A percentile compares a stretch with the other conserved stretches of the same genome.
These are phyloP conservation scores for Ceraceosorus guamensis DNA, from an alignment of 1,284 basidiomycete species.

Conservation along the genomic window DNA sequence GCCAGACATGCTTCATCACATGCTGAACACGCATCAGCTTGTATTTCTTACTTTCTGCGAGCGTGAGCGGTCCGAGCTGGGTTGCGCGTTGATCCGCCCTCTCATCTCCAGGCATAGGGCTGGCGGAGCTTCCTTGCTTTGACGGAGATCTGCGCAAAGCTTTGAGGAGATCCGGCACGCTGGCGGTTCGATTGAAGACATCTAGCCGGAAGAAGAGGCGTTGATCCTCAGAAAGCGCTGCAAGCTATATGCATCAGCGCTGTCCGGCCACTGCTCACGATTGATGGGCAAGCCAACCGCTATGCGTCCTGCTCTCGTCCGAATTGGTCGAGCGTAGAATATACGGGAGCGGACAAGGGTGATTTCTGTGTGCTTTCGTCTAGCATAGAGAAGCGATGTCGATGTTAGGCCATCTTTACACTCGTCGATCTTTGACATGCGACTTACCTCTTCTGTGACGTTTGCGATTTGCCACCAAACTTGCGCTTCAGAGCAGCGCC, in stretches of 20 bases:
- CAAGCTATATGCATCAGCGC: not conserved
- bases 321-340: constrained; percentile 63
- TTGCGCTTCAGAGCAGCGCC: too few relatives aligned
- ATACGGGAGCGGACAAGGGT: constrained; percentile 57
- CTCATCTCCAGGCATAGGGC: not conserved
- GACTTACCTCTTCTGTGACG: constrained; percentile 12
- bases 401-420: constrained; percentile 7
- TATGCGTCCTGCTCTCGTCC: constrained; percentile 52
- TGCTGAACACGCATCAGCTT: constrained; percentile 53
- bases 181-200: constrained; percentile 16
- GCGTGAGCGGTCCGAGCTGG: too few relatives aligned
- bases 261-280: constrained; percentile 51
- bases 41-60: too few relatives aligned
- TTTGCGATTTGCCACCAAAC: not conserved
- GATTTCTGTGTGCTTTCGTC: constrained; percentile 53
- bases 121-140: not conserved
- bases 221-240: not conserved
- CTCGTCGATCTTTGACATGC: constrained; percentile 1
- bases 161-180: constrained; percentile 37
- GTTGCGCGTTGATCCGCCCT: not conserved
- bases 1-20: constrained; percentile 73
- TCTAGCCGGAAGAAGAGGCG: not conserved
- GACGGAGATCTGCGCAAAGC: constrained; percentile 1
- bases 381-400: constrained; percentile 10
- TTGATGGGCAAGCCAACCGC: constrained; percentile 61